Evolutionary conservation across 2,329 filamentous ascomycete genomes (phyloP).

Genomic region (Colletotrichum sp.): DNA sequence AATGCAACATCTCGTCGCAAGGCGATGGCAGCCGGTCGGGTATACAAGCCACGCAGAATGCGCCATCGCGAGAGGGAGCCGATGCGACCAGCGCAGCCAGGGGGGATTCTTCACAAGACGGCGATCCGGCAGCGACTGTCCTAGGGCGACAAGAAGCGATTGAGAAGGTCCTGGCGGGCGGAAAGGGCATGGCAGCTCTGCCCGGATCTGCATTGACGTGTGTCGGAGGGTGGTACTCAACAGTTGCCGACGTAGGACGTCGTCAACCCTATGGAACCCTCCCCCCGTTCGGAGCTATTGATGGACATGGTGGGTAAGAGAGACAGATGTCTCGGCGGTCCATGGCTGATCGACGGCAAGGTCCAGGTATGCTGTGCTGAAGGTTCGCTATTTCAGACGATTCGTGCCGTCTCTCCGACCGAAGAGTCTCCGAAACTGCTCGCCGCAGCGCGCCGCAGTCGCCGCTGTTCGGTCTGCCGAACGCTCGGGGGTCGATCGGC

Average conservation of each 20-base stretch:
- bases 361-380: not conserved
- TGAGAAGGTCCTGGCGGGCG: not conserved
- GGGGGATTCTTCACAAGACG: not conserved
- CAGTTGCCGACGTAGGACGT: not conserved
- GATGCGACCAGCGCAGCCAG: not conserved
- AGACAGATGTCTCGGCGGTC: not conserved
- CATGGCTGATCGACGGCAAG: not conserved
- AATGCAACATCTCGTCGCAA: not conserved
- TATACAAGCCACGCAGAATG: not conserved
- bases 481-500: not conserved
- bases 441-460: not conserved
- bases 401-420: not conserved
- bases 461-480: not conserved
- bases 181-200: not conserved
- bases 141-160: not conserved
- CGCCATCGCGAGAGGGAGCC: not conserved
- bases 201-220: not conserved
- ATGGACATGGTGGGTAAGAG: not conserved
- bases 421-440: not conserved
- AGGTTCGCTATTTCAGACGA: not conserved
- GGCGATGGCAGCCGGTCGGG: not conserved
- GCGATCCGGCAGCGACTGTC: not conserved
- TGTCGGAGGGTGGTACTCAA: not conserved
- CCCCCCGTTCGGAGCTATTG: not conserved
- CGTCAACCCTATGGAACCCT: not conserved